phyloP scores from a whole-genome alignment of 2,329 filamentous ascomycete species.

The Alternaria incomplexa region DNA sequence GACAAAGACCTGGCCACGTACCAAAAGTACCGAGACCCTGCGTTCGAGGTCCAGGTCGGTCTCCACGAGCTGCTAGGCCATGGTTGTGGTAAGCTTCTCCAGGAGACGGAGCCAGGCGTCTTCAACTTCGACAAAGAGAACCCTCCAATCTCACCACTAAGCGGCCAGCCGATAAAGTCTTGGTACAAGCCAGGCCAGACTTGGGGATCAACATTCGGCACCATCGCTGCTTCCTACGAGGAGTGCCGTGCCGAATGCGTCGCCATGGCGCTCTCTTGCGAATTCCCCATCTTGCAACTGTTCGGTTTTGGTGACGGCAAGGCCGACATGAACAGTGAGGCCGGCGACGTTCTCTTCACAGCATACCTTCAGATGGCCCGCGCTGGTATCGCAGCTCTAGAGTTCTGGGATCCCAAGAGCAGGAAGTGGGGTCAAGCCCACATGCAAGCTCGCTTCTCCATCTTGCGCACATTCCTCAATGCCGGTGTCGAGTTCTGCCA shows the following conservation, averaged over 20 bases:
- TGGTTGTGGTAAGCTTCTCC: constrained; percentile 90
- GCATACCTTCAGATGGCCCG: constrained; percentile 94
- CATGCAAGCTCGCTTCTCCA: constrained; percentile 89
- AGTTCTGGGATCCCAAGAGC: constrained; percentile 93
- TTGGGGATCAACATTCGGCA: constrained; percentile 90
- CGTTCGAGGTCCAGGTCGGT: constrained; percentile 95
- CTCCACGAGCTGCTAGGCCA: constrained; percentile 90
- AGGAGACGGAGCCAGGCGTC: constrained; percentile 80
- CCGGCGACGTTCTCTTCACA: constrained; percentile 85
- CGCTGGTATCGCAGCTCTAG: constrained; percentile 84
- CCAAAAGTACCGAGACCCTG: constrained; percentile 80
- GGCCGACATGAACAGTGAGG: constrained; percentile 73
- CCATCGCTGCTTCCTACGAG: constrained; percentile 86
- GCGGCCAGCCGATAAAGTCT: constrained; percentile 75
- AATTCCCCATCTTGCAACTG: constrained; percentile 86
- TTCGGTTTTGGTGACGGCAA: constrained; percentile 87
- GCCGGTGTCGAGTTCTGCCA: constrained; percentile 88
- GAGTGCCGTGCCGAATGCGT: constrained; percentile 95
- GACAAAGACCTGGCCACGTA: constrained; percentile 79
- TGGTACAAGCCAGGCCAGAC: constrained; percentile 97
- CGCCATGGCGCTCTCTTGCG: constrained; percentile 87
- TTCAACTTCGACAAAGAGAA: constrained; percentile 89
- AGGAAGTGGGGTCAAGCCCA: constrained; percentile 89
- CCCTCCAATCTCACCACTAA: constrained; percentile 81
- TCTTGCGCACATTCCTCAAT: constrained; percentile 82